Percentiles rank a stretch among this genome's conserved stretches.
These are phyloP conservation scores for Amanita polypyramis DNA, from an alignment of 768 basidiomycete species.

Conservation along the genomic window DNA sequence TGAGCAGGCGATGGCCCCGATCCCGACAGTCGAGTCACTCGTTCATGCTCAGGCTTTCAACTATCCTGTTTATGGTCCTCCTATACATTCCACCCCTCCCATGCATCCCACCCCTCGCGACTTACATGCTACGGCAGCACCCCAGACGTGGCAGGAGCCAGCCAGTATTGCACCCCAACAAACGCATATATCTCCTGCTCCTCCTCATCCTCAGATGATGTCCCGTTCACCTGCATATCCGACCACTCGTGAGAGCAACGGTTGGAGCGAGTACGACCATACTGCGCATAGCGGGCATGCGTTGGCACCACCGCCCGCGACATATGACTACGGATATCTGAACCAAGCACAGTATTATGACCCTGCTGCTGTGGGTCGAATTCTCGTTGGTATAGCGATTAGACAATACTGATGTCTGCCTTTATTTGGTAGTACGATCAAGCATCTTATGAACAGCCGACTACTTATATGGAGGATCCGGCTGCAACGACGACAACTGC, in stretches of 20 bases:
- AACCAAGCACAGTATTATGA: slow-evolving; percentile 32
- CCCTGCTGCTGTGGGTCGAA: slow-evolving; percentile 3
- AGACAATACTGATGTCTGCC: neutral
- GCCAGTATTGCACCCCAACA: slow-evolving; percentile 56
- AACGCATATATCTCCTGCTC: slow-evolving; percentile 41
- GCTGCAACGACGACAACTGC: slow-evolving; percentile 34
- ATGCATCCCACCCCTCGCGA: slow-evolving; percentile 28
- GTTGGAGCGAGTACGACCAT: slow-evolving; percentile 50
- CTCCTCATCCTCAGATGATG: slow-evolving; percentile 33
- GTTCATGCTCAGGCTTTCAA: slow-evolving; percentile 25
- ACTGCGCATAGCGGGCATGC: slow-evolving; percentile 27
- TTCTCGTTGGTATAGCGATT: neutral
- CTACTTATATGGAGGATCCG: slow-evolving; percentile 42
- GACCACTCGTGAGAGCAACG: slow-evolving; percentile 28
- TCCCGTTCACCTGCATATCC: slow-evolving; percentile 35
- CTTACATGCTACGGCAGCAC: slow-evolving; percentile 37
- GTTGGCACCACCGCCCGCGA: slow-evolving; percentile 32
- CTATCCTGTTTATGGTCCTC: slow-evolving; percentile 26
- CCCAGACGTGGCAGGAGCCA: slow-evolving; percentile 57
- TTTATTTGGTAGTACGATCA: slow-evolving; percentile 38
- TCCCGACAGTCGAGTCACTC: slow-evolving; percentile 19
- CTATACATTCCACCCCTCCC: slow-evolving; percentile 25
- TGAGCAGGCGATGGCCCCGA: slow-evolving; percentile 11
- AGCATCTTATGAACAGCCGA: slow-evolving; percentile 24
- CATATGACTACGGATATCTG: slow-evolving; percentile 53